Base-by-base conservation (phyloP, 2,329 filamentous ascomycete species). In the Endoconidiophora polonica region DNA sequence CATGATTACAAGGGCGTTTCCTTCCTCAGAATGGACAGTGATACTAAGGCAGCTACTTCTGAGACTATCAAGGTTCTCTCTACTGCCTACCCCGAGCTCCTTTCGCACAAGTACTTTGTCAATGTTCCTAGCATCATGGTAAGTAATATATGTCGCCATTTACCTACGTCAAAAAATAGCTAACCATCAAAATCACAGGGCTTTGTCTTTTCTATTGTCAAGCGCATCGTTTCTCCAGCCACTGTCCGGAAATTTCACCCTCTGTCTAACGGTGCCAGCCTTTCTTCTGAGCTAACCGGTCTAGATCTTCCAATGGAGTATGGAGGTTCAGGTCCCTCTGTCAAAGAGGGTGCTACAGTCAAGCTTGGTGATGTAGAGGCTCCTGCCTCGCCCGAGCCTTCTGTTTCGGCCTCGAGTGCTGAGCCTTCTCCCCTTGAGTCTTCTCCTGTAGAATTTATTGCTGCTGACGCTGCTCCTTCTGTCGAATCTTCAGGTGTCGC, bases 1-100 rank as follows among this genome's bases (percentile, higher is more conserved):
- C 90, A 96, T 67, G 90, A 96, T 69, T 95, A 95, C 71, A 77
- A 84, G 58, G 81, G 79, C 55, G 80, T 94, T 61, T 86, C 80
- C 60, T 94, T 95, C 72, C 72, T 95, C 57, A 80, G 86, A 54
- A 80, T 85, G 69, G 81, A 90, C 51, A 75, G 83, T 1, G 70
- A 74, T 52, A 79, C 91, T 65, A 87, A 84, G 64, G 72, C 78
- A 3, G 83, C 85, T 14, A 83, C 78, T 56, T 80, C 78, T 59
- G 79, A 88, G 67, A 88, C 85, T 38, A 93, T 95, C 62, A 74
- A 83, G 54, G 72, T 83, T 47, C 86, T 95, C 62, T 76, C 80
- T 47, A 79, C 76, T 57, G 83, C 84, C 57, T 95, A 95, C 67
- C 88, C 90, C 0, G 90, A 95, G 68, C 77, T 94, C 7, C 73